Percentiles rank a stretch among this genome's conserved stretches.
Conservation (phyloP, 2,329 filamentous ascomycete genomes). For the Arthrobotrys iridis region DNA sequence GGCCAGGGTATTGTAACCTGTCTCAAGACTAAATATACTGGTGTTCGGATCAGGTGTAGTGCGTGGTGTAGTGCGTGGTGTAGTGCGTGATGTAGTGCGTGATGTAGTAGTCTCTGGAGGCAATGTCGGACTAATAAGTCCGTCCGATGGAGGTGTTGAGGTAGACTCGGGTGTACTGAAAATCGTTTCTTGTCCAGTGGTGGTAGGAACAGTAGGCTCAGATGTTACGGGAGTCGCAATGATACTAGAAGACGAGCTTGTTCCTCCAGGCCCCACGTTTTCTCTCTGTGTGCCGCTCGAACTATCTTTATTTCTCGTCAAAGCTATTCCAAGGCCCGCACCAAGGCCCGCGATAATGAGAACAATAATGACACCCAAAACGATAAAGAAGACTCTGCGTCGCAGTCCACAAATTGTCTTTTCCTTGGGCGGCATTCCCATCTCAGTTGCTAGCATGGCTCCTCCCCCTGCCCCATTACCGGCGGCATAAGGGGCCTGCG, state of each 20-base stretch:
- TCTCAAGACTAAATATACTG: slow-evolving; percentile 20
- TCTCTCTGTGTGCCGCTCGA: not conserved
- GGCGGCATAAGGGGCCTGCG: not conserved
- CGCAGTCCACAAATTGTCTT: slow-evolving; percentile 40
- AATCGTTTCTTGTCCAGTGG: too few relatives aligned
- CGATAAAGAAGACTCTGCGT: slow-evolving; percentile 28
- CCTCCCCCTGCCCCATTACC: not conserved
- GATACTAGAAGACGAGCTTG: not conserved
- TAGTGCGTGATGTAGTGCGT: not conserved
- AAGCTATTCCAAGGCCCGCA: slow-evolving; percentile 28
- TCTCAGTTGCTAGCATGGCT: not conserved
- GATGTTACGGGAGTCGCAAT: not conserved
- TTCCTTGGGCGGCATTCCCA: slow-evolving; percentile 7
- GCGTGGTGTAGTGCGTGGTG: not conserved
- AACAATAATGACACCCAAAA: slow-evolving; percentile 7
- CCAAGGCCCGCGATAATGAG: slow-evolving; percentile 28
- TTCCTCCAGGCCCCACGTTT: not conserved
- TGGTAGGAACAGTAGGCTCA: not conserved
- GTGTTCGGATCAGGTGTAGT: not conserved
- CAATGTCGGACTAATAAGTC: not conserved
- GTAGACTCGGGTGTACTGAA: not conserved
- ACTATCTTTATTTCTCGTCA: slow-evolving; percentile 16
- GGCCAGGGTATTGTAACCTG: slow-evolving; percentile 30
- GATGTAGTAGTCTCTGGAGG: not conserved
- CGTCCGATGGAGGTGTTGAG: not conserved